Evolutionary conservation across 1,284 basidiomycete species (phyloP), one percentile per base, ranked within the genome.

Genomic region (Naganishia albida): DNA sequence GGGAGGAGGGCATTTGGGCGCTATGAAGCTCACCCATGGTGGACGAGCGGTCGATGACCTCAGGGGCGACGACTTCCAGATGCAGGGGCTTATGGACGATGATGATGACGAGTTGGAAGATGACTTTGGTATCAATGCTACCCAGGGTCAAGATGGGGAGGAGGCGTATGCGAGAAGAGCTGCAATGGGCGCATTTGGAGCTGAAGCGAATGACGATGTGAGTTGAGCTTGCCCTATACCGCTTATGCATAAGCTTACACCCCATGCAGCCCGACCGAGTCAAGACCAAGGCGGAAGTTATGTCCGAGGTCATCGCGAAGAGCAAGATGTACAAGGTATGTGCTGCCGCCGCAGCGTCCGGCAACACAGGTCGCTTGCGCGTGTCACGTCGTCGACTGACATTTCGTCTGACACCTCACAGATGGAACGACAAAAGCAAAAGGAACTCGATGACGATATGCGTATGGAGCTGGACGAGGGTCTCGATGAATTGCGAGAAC

Each of bases 301-400:
- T 99, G 96, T 86, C 90, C 1, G 96, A 99, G 78, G 89, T 99
- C 57, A 93, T 99, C 56, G 90, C 93, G 15, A 99, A 99, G 80
- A 95, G 92, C 80, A 99, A 99, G 78, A 86, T 87, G 63, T 86
- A 96, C 80, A 97, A 94, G 82, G 92, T 91, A 69, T 62, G 77
- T 53, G 18, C 10, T 62, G 48, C 38, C 7, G 65, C 28, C 18
- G 40, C 30, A 40, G 1, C 52, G 16, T 30, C 20, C 62, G 6
- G 38, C 26, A 10, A 34, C 34, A 34, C 34, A 34, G 34, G 34
- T 34, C 4, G 4, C 34, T 10, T 10, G 34, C 34, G 10, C 34
- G 10, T 34, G 6, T 10, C 34, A 25, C 51, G 6, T 34, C 7
- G n/a, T 15, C 26, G 15, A 34, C 18, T 38, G 39, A n/a, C 48